Percentiles rank a stretch among this genome's conserved stretches.
phyloP scores from a whole-genome alignment of 2,329 filamentous ascomycete genomes.

The Colletotrichum sp. region DNA sequence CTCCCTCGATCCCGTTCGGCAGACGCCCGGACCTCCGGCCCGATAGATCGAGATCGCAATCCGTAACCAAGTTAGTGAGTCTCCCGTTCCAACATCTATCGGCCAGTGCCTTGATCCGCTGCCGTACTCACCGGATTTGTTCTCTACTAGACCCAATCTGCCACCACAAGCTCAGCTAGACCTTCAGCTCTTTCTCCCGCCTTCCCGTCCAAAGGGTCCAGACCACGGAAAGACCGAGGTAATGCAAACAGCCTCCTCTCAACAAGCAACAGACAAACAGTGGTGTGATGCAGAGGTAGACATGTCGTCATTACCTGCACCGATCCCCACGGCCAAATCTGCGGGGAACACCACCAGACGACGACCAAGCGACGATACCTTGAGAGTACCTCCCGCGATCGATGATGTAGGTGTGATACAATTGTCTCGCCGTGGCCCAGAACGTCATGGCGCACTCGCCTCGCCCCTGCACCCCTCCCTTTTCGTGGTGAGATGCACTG shows the following conservation, averaged over 20 bases:
- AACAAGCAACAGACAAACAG: not conserved
- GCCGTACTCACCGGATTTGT: too few species aligned
- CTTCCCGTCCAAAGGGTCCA: not conserved
- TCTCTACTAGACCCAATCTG: not conserved
- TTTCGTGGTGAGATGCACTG: not conserved
- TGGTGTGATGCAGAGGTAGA: not conserved
- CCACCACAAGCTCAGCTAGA: not conserved
- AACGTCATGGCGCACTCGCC: constrained; percentile 4
- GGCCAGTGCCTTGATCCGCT: not conserved
- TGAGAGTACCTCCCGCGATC: not conserved
- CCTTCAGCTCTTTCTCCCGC: not conserved
- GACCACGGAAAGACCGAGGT: not conserved
- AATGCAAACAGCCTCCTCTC: not conserved
- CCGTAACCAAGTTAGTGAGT: not conserved
- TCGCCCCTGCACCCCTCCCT: not conserved
- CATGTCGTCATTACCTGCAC: constrained; percentile 2
- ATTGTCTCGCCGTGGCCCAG: constrained; percentile 13
- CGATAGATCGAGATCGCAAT: not conserved
- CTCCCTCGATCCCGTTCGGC: not conserved
- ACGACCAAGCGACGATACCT: not conserved
- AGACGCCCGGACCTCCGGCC: not conserved
- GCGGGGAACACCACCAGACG: not conserved
- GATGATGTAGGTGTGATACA: constrained; percentile 22
- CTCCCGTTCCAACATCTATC: not conserved
- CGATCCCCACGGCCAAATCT: not conserved